Conservation (phyloP, 768 basidiomycete species). For the Podaxis rugospora region DNA sequence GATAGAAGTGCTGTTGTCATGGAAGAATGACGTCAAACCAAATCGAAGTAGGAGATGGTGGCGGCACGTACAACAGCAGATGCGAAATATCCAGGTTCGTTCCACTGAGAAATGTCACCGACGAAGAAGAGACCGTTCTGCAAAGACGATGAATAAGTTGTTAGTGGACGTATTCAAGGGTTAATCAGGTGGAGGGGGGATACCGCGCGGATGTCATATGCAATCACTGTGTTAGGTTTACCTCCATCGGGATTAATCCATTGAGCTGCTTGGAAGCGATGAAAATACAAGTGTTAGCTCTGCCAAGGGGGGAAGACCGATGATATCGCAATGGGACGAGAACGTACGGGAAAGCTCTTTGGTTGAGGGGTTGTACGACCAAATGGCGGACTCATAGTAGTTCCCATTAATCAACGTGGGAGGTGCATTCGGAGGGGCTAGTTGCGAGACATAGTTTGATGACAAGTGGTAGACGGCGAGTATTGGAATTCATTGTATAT, state of each 20-base stretch:
- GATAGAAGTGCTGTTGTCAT: constrained; percentile 18
- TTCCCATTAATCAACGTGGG: constrained; percentile 1
- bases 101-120: constrained; percentile 38
- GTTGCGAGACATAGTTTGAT: background rate
- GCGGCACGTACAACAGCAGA: constrained; percentile 30
- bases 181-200: background rate
- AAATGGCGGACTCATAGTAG: constrained; percentile 42
- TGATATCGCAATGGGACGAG: background rate
- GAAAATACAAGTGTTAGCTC: background rate
- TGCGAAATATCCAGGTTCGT: constrained; percentile 26
- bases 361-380: constrained; percentile 34
- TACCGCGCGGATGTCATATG: constrained; percentile 32
- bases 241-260: constrained; percentile 43
- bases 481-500: background rate
- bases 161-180: background rate
- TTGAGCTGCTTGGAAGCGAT: constrained; percentile 27
- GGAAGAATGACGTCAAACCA: background rate
- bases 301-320: background rate
- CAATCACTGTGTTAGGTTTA: constrained; percentile 31
- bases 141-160: background rate
- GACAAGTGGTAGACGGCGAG: background rate
- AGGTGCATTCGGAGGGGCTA: constrained; percentile 26
- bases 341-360: constrained; percentile 35
- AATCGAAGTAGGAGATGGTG: background rate
- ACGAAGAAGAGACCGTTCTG: constrained; percentile 39